Conservation (phyloP, 2,329 filamentous ascomycete genomes). For the Ophiocordyceps camponoti-saundersi region DNA sequence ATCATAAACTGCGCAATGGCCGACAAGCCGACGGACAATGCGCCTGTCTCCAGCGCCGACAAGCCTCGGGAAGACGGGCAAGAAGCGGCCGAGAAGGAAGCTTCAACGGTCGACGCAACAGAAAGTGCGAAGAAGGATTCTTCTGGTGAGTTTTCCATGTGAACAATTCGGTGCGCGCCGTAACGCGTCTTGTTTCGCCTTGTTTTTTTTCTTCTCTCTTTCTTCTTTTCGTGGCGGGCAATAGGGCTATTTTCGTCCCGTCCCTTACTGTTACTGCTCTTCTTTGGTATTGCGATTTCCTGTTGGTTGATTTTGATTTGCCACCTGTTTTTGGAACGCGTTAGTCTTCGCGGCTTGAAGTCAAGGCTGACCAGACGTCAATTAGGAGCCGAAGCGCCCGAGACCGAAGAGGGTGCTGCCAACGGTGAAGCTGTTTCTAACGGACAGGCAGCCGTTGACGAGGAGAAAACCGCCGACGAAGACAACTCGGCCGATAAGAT, state of each 20-base stretch:
- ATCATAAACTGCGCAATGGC: constrained; percentile 18
- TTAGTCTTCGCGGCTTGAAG: neutral
- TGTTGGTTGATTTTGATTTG: neutral
- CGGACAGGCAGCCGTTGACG: constrained; percentile 6
- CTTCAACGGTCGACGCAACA: constrained; percentile 7
- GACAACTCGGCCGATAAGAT: too few species aligned
- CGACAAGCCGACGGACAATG: constrained; percentile 12
- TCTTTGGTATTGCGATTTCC: neutral
- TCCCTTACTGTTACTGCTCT: neutral
- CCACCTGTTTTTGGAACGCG: neutral
- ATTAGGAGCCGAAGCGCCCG: constrained; percentile 7
- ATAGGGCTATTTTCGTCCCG: neutral
- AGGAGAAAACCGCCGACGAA: constrained; percentile 4
- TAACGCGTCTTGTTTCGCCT: neutral
- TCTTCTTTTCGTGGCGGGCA: neutral
- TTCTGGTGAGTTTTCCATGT: neutral
- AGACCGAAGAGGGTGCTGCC: constrained; percentile 11
- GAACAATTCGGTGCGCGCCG: neutral
- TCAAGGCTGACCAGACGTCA: neutral
- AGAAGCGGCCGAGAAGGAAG: constrained; percentile 6
- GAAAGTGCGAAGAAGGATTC: neutral
- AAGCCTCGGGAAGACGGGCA: neutral
- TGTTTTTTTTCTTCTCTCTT: neutral
- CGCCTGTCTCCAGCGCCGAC: neutral
- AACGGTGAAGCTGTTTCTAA: constrained; percentile 31